Evolutionary conservation across 305 asterid genomes (phyloP), one percentile per base, ranked within the genome.

Genomic region (Fraxinus sp.): DNA sequence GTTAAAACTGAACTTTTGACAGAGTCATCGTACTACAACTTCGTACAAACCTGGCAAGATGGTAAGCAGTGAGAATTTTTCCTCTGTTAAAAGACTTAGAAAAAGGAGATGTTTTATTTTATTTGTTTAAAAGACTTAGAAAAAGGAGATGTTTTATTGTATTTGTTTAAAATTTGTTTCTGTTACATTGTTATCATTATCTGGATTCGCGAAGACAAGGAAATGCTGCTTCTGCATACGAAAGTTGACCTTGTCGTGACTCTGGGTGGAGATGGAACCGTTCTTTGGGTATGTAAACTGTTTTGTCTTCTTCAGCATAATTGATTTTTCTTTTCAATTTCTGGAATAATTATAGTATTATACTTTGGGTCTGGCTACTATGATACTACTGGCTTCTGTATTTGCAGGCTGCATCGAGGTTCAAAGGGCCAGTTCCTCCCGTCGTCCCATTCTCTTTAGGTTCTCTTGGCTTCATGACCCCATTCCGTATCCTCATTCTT

Each of bases 351-450:
- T 24, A 8, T 62, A 62, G 28, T 62, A 22, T 22, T 22, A 20
- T 24, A 62, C 72, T 62, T 62, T 62, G 13, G 2, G 30, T 5
- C 20, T 77, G 32, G 32, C 28, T 33, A 20, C 7, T 74, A 5
- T 36, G 52, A 35, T 36, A 78, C n/a, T 59, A 10, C 24, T 5
- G 4, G 57, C 36, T 5, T 70, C 70, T 28, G 4, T 49, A 80
- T 82, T 86, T 89, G 90, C 98, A 96, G 99, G 95, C 98, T 80
- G 99, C 99, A 41, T 94, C 98, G 5, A 91, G 92, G 95, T 96
- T 96, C 91, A 94, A 96, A 91, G 99, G 98, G 22, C 99, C 99
- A 0, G 99, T 96, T 87, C 99, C 99, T 81, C 98, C 99, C 0
- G 80, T 96, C n/a, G 98, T 94, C 85, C 94, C 99, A 62, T 94